Base-by-base conservation (phyloP, 2,329 filamentous ascomycete genomes). In the Aspergillus tanneri region DNA sequence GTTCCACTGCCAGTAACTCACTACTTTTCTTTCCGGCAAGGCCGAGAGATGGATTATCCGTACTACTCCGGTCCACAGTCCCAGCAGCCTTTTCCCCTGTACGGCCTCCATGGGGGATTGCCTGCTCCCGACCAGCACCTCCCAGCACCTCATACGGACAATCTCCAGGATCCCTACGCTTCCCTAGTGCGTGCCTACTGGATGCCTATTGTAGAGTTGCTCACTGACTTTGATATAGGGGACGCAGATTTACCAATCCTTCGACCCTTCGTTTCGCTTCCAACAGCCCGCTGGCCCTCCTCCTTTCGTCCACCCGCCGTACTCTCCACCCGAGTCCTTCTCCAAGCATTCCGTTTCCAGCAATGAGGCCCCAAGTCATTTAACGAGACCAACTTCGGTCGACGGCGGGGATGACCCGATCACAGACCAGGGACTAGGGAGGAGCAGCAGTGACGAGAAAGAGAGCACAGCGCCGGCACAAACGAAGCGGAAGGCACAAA, bases 401-500 rank as follows among this genome's bases (percentile, higher is more conserved):
- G 66, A 68, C 47, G 62, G 58, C 44, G 59, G 61, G 47, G 60
- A 66, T 22, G 43, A 62, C 36, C 53, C 60, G 42, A 43, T 48
- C 30, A 50, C 54, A 25, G 61, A 69, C 34, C 57, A 56, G 11
- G 58, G 54, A n/a, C 53, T 57, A 19, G 61, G 60, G 22, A 73
- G 75, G 38, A 77, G 74, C 54, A 77, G 74, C 53, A 78, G 76
- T 54, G 76, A 78, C 50, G 78, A 82, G 56, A 79, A 82, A 58
- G 77, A 81, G 32, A 66, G 58, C 27, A 65, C 75, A 63, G 77
- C 72, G n/a, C 77, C 77, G 1, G 76, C 78, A 43, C 77, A 81
- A 61, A 76, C 73, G 45, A 81, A 82, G 59, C 76, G 85, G 56
- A 88, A 88, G 67, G 84, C 82, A 40, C 85, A 88, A 63, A 88